phyloP scores from a whole-genome alignment of 2,329 filamentous ascomycete genomes.

The Hyphodiscus sp. region DNA sequence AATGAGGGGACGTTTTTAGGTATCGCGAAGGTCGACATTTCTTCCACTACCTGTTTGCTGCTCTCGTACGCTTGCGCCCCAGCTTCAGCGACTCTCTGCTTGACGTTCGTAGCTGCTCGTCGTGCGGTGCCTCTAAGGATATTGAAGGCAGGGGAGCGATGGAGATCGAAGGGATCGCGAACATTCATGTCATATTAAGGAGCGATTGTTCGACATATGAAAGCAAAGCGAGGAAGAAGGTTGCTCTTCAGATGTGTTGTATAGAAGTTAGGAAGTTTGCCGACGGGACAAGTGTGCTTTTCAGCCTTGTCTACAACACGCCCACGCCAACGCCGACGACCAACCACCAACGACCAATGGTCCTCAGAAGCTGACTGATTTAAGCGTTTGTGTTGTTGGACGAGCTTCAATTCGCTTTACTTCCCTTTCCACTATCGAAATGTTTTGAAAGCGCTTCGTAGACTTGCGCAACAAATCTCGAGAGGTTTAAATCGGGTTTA shows the following conservation, averaged over 20 bases:
- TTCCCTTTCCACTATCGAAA: background rate
- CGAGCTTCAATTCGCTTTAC: background rate
- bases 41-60: slow-evolving; percentile 33
- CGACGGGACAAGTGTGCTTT: background rate
- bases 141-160: slow-evolving; percentile 40
- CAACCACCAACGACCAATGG: no score
- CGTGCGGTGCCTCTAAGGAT: slow-evolving; percentile 44
- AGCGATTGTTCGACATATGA: slow-evolving; percentile 13
- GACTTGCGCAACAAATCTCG: no score
- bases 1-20: slow-evolving; percentile 67
- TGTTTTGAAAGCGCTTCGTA: background rate
- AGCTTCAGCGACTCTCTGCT: slow-evolving; percentile 43
- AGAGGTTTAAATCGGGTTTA: no score
- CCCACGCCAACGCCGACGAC: background rate
- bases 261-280: background rate
- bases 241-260: slow-evolving; percentile 1
- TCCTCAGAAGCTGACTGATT: no score
- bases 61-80: slow-evolving; percentile 42
- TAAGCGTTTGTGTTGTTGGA: no score
- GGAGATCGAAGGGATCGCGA: slow-evolving; percentile 32
- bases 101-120: slow-evolving; percentile 38
- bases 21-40: slow-evolving; percentile 57
- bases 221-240: slow-evolving; percentile 1
- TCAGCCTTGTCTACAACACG: background rate
- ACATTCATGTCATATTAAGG: slow-evolving; percentile 30